Percentiles rank a stretch among this genome's conserved stretches.
Conservation (phyloP, 805 yeast genomes). For the Saturnispora dispora region DNA sequence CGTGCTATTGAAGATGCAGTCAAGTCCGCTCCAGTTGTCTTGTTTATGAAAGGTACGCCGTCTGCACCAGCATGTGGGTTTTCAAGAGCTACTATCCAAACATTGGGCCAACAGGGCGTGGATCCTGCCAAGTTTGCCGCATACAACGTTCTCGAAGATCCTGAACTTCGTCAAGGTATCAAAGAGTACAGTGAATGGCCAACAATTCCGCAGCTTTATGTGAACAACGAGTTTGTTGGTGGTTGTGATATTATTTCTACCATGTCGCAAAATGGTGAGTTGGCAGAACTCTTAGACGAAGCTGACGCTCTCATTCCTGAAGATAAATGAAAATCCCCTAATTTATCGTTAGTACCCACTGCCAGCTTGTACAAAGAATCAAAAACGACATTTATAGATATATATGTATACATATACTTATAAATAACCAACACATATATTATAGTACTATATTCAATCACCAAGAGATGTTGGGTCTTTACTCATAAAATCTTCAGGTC, state of each 20-base stretch:
- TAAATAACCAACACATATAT: not conserved
- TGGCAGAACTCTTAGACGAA: constrained; percentile 71
- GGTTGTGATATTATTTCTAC: constrained; percentile 93
- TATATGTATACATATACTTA: not conserved
- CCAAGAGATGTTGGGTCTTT: not conserved
- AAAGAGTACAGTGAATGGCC: constrained; percentile 98
- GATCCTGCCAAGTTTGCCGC: constrained; percentile 96
- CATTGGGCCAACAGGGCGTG: constrained; percentile 93
- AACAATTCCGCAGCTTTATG: constrained; percentile 93
- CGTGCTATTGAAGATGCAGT: constrained; percentile 84
- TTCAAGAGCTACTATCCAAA: constrained; percentile 87
- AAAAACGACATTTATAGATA: not conserved
- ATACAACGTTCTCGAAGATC: constrained; percentile 90
- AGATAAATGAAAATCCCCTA: constrained; percentile 33
- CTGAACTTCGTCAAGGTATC: constrained; percentile 88
- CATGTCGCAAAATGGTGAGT: constrained; percentile 89
- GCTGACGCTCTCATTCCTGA: constrained; percentile 75
- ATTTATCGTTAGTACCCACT: not conserved
- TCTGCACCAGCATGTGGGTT: constrained; percentile 98
- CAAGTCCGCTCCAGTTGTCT: constrained; percentile 82
- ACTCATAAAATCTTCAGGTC: not conserved
- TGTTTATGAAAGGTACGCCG: constrained; percentile 98
- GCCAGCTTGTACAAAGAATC: not conserved
- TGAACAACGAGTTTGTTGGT: constrained; percentile 85
- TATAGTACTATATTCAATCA: not conserved